Evolutionary conservation across 345 rosid genomes (phyloP).

Genomic region (Ailanthus altissimus): DNA sequence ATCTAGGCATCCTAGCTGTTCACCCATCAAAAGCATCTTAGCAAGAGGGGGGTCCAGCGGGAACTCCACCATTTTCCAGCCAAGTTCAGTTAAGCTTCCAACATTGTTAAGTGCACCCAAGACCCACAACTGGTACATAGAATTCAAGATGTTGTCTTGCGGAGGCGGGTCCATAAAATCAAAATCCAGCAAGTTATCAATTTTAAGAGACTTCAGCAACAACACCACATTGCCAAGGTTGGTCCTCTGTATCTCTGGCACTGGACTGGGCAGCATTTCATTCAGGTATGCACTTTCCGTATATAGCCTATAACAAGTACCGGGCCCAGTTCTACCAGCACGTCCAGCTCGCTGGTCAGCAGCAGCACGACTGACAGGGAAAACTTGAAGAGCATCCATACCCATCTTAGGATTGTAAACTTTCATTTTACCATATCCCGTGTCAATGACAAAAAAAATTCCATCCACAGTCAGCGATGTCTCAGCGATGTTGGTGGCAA

Average conservation of each 20-base stretch:
- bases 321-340: constrained; percentile 99
- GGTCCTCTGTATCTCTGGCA: constrained; percentile 97
- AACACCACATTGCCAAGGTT: constrained; percentile 95
- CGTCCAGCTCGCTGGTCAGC: constrained; percentile 98
- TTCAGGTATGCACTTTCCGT: constrained; percentile 89
- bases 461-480: constrained; percentile 98
- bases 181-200: constrained; percentile 87
- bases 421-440: constrained; percentile 97
- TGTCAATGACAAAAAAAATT: constrained; percentile 85
- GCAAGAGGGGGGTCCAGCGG: constrained; percentile 98
- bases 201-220: constrained; percentile 87
- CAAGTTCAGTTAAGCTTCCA: constrained; percentile 79
- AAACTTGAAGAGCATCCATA: constrained; percentile 98
- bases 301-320: constrained; percentile 91
- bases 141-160: constrained; percentile 93
- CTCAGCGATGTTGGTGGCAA: constrained; percentile 97
- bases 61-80: constrained; percentile 99
- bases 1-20: constrained; percentile 65
- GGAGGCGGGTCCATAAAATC: constrained; percentile 99
- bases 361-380: constrained; percentile 95
- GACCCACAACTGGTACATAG: constrained; percentile 99
- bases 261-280: constrained; percentile 87
- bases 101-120: constrained; percentile 93
- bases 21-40: constrained; percentile 98
- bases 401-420: constrained; percentile 99